Base-by-base conservation (phyloP, 116 monocot genomes). In the Dioscorea cayenensis region DNA sequence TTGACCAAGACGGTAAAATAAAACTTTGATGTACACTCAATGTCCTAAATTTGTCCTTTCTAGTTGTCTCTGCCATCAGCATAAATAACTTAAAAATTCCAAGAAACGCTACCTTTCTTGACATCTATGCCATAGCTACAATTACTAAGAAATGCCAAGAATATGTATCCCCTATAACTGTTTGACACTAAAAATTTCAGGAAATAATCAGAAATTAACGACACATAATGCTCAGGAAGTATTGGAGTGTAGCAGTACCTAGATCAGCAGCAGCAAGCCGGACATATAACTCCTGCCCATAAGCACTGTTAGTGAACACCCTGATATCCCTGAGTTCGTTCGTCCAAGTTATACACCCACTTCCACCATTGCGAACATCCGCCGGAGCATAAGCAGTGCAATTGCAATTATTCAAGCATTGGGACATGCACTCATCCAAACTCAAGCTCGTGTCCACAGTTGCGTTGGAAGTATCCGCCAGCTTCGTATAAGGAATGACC, bases 321-420 rank as follows among this genome's bases (percentile, higher is more conserved):
- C 69, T 43, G n/a, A 77, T 60, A 70, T 81, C 81, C 16, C 66
- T 28, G 13, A 81, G 73, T 14, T 68, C 65, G 8, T 61, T 48
- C 7, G 58, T 25, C 82, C 82, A 82, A 9, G 70, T 82, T 48
- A 82, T 77, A 60, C 82, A 82, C 14, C 82, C 77, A 20, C 65
- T 77, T 1, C 73, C 77, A 13, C 63, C 68, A 14, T 65, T 43
- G 5, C 66, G 43, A 12, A 73, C 61, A 60, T 65, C 63, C 3
- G 77, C 66, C 20, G 68, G 65, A 49, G 48, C 37, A 23, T 77
- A 77, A 5, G 73, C 58, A 19, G 14, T 70, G 70, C 70, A 70
- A 4, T 6, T 35, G 58, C 70, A 70, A 19, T 58, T 59, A 14
- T 28, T 69, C 73, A 74, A 66, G 66, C 82, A 82, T 49, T 29